Base-by-base conservation (phyloP, 495 filamentous ascomycete genomes). In the Clavariopsis aquatica region DNA sequence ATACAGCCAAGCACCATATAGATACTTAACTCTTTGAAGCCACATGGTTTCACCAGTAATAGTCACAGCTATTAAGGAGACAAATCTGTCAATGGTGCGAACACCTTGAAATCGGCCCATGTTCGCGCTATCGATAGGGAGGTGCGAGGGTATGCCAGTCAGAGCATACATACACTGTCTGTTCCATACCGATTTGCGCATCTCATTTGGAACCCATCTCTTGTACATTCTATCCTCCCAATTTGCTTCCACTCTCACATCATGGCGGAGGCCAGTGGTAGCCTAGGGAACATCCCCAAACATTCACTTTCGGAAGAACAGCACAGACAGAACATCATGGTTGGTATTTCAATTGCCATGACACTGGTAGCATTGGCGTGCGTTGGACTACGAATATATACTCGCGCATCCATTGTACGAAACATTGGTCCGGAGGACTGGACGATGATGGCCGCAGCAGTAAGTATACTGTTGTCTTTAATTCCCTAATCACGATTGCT, bases 341-440 rank as follows among this genome's bases (percentile, higher is more conserved):
- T 67, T 19, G 64, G 41, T 0, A 23, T 62, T 0, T 29, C 58
- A 13, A 58, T 62, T 26, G 57, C 52, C 3, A 51, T 62, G 41
- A 67, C 64, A 10, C 19, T 62, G 24, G 41, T 62, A 1, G 56
- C 26, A 59, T 47, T 54, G 24, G 20, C 49, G 0, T 28, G 15
- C 26, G 54, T 68, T n/a, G 54, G 26, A n/a, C 26, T 68, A 1
- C 43, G 65, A 17, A 15, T 68, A 6, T 63, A 55, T 41, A 68
- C 65, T 15, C 43, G 65, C 7, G 46, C 53, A 23, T 55, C 27
- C 27, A 64, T 68, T 29, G 55, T 64, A 1, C 15, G 60, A 0
- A 57, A 46, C 17, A 52, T 68, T 22, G 43, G 53, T 1, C 1
- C 28, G 0, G 65, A 68, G 8, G 65, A 68, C 22, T 68, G 65